Base-by-base conservation (phyloP, 306 rosid species). In the Carpinus viminea region DNA sequence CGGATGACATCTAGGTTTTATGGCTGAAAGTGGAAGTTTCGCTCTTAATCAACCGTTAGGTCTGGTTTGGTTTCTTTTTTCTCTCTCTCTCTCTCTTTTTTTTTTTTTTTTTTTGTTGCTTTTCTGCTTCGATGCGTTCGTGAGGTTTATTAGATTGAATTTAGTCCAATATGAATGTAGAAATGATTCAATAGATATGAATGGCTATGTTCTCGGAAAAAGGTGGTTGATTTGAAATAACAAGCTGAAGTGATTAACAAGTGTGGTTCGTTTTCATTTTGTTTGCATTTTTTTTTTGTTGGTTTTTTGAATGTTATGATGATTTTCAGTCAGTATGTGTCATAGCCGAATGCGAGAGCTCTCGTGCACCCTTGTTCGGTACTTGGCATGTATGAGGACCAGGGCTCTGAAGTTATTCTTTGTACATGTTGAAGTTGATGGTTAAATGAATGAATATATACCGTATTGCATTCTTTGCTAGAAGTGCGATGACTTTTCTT, bases 41-140 rank as follows among this genome's bases (percentile, higher is more conserved):
- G 48, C 83, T 83, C 81, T 61, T 8, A 81, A 51, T 76, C 87
- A 85, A 48, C 85, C 78, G 47, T 81, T 91, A 70, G 96, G 96
- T 89, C 64, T 12, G 82, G 36, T 76, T 81, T 55, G 2, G 12
- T 54, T 62, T 68, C 51, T 3, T 68, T 65, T 59, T 51, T 5
- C 41, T 1, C 66, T 48, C 26, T 50, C 43, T 12, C 7, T 38
- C 48, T 8, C 60, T 64, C 8, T 24, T 16, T 4, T 50, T 7
- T 12, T 80, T 13, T 68, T 11, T 71, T 3, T 6, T 6, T 45
- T 13, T 5, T 31, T 52, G 34, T 26, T 9, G 24, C 60, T 11
- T 76, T 62, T 26, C n/a, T 36, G 59, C 55, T 83, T 59, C 69
- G 13, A 12, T 60, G 59, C 28, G 9, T 68, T 10, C 11, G 8